Evolutionary conservation across 225 moss, liverwort and hornwort genomes (phyloP), one percentile per base, ranked within the genome.

Genomic region (Marchantia paleacea): DNA sequence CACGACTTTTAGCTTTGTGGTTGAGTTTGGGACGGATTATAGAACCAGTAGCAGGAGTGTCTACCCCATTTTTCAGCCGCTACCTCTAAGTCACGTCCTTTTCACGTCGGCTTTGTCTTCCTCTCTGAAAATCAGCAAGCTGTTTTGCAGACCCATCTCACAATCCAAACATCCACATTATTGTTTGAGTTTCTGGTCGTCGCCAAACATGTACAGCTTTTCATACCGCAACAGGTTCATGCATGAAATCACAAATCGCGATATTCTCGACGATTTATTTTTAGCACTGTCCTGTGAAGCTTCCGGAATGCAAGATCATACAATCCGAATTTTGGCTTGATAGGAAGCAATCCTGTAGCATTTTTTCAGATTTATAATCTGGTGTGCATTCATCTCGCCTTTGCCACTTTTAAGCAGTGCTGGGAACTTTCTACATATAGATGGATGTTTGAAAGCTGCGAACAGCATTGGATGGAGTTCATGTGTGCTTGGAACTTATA

Each of bases 1-100:
- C 62, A 53, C 51, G 69, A 60, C 76, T 55, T 71, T 62, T 69
- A 77, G 76, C 61, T 77, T 77, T 71, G 76, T 67, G 75, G 74
- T 75, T 75, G 74, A 75, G 74, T 52, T 5, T 55, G 53, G 74
- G 74, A 75, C 74, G 53, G 74, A 75, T 75, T 55, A 7, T 30
- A 75, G 55, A 54, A 75, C 55, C 74, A 75, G 74, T 75, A 54
- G 74, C 55, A 51, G 74, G 74, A 75, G 51, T 75, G 74, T 75
- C 72, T 54, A 75, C 55, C 29, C 55, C 55, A 75, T 75, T 75
- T 75, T 75, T 75, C 74, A 75, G 53, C 74, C 74, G 74, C 74
- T 75, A 75, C 74, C 29, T 75, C 55, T 55, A 54, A 55, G 54
- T 75, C 12, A 75, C 74, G 74, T 75, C 54, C 74, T 75, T 75